phyloP scores from a whole-genome alignment of 495 filamentous ascomycete species.

The Hyaloscypha variabilis region DNA sequence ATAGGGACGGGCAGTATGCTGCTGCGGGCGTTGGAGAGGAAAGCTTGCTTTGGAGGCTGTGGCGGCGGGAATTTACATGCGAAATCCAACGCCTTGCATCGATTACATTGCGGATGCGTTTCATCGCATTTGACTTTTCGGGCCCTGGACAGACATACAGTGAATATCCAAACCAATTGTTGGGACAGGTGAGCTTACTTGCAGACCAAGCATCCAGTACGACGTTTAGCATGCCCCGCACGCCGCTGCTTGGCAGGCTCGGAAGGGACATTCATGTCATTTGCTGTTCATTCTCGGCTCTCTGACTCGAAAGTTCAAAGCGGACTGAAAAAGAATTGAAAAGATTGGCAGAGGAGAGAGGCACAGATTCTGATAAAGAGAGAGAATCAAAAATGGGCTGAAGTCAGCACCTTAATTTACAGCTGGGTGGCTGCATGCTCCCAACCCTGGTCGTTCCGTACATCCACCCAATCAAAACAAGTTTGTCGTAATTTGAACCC shows the following conservation, averaged over 20 bases:
- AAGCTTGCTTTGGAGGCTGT: neutral
- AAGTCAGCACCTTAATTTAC: too few species aligned
- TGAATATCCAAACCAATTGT: neutral
- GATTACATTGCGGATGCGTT: neutral
- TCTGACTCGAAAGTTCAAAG: too few species aligned
- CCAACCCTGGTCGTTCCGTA: neutral
- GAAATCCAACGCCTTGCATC: neutral
- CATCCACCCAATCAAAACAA: too few species aligned
- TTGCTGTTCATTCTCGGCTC: too few species aligned
- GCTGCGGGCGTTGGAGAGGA: neutral
- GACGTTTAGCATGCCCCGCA: neutral
- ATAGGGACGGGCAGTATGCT: neutral
- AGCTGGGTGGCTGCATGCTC: too few species aligned
- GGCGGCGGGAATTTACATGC: neutral
- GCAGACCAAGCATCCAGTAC: neutral
- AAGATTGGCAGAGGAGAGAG: too few species aligned
- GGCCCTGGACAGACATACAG: neutral
- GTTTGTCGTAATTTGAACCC: too few species aligned
- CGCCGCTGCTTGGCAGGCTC: too few species aligned
- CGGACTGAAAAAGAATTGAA: too few species aligned
- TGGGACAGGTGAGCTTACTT: neutral
- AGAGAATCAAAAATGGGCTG: too few species aligned
- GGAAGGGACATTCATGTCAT: too few species aligned
- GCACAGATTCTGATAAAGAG: too few species aligned
- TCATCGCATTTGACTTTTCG: constrained; percentile 2